phyloP scores from a whole-genome alignment of 2,329 filamentous ascomycete genomes.

The Fusarium odoratissimum region DNA sequence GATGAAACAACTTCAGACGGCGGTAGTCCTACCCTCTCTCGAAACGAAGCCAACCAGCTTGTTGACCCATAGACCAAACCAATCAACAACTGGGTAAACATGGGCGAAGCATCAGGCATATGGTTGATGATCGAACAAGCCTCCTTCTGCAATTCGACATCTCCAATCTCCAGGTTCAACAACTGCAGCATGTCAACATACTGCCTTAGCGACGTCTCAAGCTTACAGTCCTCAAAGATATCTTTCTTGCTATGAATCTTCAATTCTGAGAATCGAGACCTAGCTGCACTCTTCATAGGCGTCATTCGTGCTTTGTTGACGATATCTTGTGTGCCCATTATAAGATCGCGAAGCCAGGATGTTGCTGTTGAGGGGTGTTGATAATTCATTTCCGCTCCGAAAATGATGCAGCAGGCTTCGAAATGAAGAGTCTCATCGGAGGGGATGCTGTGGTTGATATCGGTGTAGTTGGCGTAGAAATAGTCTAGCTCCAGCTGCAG shows the following conservation, averaged over 20 bases:
- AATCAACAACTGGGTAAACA: slow-evolving; percentile 23
- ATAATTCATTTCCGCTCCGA: slow-evolving; percentile 40
- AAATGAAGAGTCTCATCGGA: slow-evolving; percentile 36
- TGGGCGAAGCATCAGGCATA: slow-evolving; percentile 17
- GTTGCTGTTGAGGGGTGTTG: background rate
- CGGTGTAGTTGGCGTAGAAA: slow-evolving; percentile 42
- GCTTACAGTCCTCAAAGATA: slow-evolving; percentile 45
- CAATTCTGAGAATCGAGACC: slow-evolving; percentile 34
- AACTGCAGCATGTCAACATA: slow-evolving; percentile 18
- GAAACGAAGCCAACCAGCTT: slow-evolving; percentile 16
- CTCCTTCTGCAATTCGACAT: slow-evolving; percentile 32
- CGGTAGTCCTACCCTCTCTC: background rate
- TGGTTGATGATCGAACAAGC: slow-evolving; percentile 26
- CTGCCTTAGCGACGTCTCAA: slow-evolving; percentile 37
- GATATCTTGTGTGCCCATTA: slow-evolving; percentile 27
- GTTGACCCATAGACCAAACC: slow-evolving; percentile 10
- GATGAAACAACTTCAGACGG: background rate
- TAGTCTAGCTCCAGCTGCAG: slow-evolving; percentile 52
- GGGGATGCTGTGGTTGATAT: slow-evolving; percentile 33
- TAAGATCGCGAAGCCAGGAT: slow-evolving; percentile 46
- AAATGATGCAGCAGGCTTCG: slow-evolving; percentile 46
- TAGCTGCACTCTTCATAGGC: slow-evolving; percentile 39
- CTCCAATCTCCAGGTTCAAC: background rate
- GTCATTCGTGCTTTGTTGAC: slow-evolving; percentile 36
- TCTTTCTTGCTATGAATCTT: slow-evolving; percentile 44